These are phyloP conservation scores for Zoysia pacifica DNA, from an alignment of 176 grass and related monocot genomes.

Conservation along the genomic window DNA sequence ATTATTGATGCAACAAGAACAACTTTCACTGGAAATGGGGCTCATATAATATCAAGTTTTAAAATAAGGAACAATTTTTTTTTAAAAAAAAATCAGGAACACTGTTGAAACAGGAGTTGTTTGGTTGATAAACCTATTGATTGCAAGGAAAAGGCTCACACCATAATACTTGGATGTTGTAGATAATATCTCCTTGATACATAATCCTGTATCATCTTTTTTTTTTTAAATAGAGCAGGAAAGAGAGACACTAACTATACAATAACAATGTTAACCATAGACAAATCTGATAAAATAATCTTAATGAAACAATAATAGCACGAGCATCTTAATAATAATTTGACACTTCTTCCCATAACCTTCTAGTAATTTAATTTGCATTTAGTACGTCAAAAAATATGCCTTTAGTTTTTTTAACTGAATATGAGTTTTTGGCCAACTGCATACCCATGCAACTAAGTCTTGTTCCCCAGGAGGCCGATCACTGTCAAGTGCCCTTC, in stretches of 20 bases:
- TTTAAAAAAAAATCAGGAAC: neutral
- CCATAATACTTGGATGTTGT: neutral
- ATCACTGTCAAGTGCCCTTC: constrained; percentile 60
- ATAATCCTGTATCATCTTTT: neutral
- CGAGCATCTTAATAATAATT: constrained; percentile 1
- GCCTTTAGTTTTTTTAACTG: constrained; percentile 1
- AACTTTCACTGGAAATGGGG: neutral
- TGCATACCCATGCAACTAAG: constrained; percentile 69
- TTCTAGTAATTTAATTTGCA: neutral
- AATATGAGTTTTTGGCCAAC: constrained; percentile 26
- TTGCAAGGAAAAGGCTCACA: neutral
- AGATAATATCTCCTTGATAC: neutral
- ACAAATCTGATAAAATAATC: neutral
- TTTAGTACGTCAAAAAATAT: too few species aligned
- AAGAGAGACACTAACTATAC: neutral
- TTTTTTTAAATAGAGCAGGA: neutral
- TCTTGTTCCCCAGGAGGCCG: constrained; percentile 59
- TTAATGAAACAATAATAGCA: neutral
- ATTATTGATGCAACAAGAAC: neutral
- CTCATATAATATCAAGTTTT: neutral
- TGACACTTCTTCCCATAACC: neutral
- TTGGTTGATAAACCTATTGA: neutral
- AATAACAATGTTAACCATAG: neutral
- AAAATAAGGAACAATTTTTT: constrained; percentile 16
- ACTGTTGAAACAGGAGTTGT: neutral